phyloP scores from a whole-genome alignment of 2,329 filamentous ascomycete species.

The Diaporthe eres region DNA sequence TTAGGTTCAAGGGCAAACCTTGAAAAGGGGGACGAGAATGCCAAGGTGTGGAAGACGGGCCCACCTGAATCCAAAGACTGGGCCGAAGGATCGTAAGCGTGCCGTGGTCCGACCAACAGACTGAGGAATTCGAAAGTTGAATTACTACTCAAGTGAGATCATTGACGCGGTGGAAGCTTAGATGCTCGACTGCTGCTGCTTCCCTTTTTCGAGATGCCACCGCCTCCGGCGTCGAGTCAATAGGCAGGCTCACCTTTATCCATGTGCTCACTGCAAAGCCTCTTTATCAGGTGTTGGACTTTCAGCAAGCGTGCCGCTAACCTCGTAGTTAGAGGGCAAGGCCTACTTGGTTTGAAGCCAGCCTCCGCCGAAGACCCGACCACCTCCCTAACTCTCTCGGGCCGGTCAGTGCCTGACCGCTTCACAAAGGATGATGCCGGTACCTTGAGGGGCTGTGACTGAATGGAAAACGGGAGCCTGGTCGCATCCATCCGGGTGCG shows the following conservation, averaged over 20 bases:
- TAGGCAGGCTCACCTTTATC: neutral
- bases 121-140: neutral
- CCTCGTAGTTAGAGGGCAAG: neutral
- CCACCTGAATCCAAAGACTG: neutral
- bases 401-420: neutral
- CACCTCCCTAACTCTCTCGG: neutral
- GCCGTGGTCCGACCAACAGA: neutral
- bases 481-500: neutral
- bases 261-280: neutral
- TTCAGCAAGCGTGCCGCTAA: neutral
- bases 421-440: slow-evolving; percentile 16
- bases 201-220: neutral
- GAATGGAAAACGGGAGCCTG: neutral
- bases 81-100: neutral
- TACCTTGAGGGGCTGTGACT: neutral
- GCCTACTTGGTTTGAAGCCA: neutral
- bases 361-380: neutral
- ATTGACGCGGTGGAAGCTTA: neutral
- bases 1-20: neutral
- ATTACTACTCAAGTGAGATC: neutral
- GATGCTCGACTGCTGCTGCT: neutral
- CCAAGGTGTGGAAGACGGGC: neutral
- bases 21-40: neutral
- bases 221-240: neutral
- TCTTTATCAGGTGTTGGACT: neutral